These are phyloP conservation scores for Pleodorina starrii DNA, from an alignment of 139 green algal species.

Conservation along the genomic window DNA sequence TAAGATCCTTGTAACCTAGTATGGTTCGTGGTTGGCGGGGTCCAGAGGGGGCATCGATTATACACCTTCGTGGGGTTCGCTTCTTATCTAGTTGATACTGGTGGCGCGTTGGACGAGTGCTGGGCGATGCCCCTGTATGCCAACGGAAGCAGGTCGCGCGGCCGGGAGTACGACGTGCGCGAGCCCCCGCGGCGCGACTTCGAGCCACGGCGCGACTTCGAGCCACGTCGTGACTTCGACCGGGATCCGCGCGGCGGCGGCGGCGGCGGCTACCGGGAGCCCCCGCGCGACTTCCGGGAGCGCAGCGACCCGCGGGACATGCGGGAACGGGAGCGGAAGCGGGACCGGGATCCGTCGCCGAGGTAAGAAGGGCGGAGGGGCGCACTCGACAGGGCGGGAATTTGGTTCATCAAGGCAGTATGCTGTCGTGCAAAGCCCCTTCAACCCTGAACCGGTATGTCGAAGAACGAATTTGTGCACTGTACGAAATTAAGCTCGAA, in stretches of 20 bases:
- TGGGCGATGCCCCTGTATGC: background rate
- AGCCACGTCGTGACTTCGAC: conserved; percentile 3
- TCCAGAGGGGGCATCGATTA: too few species aligned
- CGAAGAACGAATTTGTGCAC: too few species aligned
- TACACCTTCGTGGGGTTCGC: too few species aligned
- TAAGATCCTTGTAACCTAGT: too few species aligned
- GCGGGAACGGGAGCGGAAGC: conserved; percentile 47
- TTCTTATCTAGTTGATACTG: too few species aligned
- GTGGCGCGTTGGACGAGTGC: too few species aligned
- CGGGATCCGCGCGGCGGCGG: background rate
- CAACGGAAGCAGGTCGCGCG: background rate
- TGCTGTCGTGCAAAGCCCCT: too few species aligned
- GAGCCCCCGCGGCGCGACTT: background rate
- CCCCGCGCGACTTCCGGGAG: conserved; percentile 45
- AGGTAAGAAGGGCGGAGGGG: conserved; percentile 3
- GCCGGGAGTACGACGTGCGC: conserved; percentile 1
- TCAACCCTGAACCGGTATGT: too few species aligned
- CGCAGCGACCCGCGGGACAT: conserved; percentile 25
- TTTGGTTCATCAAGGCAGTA: too few species aligned
- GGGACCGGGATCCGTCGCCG: conserved; percentile 43
- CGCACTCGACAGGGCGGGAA: too few species aligned
- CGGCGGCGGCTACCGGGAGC: conserved; percentile 29
- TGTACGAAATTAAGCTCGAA: too few species aligned
- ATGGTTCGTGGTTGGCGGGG: too few species aligned
- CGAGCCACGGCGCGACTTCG: conserved; percentile 26